phyloP scores from a whole-genome alignment of 2,329 filamentous ascomycete genomes.

The Trichoderma sp. region DNA sequence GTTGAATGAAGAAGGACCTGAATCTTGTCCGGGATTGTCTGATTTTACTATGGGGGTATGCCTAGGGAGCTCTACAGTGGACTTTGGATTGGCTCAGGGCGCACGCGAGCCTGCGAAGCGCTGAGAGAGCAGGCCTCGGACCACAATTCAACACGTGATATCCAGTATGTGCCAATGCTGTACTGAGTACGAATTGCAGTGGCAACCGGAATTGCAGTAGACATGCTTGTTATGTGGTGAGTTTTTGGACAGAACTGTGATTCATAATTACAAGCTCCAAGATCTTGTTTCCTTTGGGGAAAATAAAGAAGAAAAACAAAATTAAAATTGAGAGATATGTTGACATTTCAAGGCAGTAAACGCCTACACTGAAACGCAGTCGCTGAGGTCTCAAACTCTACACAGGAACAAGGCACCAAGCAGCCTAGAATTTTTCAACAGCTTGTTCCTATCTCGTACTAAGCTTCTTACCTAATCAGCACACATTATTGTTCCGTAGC shows the following conservation, averaged over 20 bases:
- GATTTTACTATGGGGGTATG: background rate
- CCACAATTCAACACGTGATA: constrained; percentile 12
- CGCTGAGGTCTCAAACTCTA: background rate
- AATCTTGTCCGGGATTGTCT: constrained; percentile 2
- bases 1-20: constrained; percentile 8
- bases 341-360: background rate
- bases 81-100: background rate
- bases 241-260: background rate
- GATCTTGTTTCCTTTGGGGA: too few relatives aligned
- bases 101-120: constrained; percentile 12
- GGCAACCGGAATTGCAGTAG: background rate
- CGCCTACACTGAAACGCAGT: background rate
- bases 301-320: too few relatives aligned
- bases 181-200: background rate
- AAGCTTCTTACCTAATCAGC: constrained; percentile 30
- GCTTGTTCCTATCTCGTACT: background rate
- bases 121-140: background rate
- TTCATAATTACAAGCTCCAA: background rate
- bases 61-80: background rate
- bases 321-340: too few relatives aligned
- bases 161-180: background rate
- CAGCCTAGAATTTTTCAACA: background rate
- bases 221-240: background rate
- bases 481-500: constrained; percentile 32
- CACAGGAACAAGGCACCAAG: background rate